A percentile compares a stretch with the other conserved stretches of the same genome.
Conservation (phyloP, 2,329 filamentous ascomycete genomes). For the Samsoniella hepiali region DNA sequence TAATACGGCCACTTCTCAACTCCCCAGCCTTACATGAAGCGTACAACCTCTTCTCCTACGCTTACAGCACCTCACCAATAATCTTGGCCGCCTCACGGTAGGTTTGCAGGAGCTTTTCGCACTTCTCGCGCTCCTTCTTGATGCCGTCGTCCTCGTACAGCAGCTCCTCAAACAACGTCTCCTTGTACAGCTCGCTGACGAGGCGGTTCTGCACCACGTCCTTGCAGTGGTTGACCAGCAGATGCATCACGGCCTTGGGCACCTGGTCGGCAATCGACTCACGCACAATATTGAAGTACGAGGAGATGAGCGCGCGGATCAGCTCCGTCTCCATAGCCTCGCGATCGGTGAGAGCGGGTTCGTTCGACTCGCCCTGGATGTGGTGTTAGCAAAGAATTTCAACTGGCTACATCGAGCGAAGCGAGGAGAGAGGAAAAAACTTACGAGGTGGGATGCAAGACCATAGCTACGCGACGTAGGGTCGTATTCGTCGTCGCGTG, state of each 20-base stretch:
- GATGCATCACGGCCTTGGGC: conserved; percentile 97
- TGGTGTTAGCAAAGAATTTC: conserved; percentile 23
- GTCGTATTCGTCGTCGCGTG: conserved; percentile 43
- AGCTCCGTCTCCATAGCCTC: conserved; percentile 97
- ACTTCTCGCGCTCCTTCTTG: conserved; percentile 97
- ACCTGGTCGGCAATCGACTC: conserved; percentile 99
- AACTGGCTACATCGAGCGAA: background rate
- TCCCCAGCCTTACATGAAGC: no score
- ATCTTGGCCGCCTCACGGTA: conserved; percentile 98
- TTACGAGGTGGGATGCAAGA: conserved; percentile 57
- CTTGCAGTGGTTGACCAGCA: conserved; percentile 97
- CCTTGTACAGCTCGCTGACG: conserved; percentile 93
- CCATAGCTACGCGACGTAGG: conserved; percentile 38
- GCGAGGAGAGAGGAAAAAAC: conserved; percentile 30
- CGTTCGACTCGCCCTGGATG: conserved; percentile 56
- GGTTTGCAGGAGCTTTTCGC: conserved; percentile 89
- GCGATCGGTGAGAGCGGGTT: conserved; percentile 88
- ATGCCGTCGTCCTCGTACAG: conserved; percentile 97
- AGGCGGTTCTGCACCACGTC: conserved; percentile 96
- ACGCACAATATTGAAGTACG: conserved; percentile 98
- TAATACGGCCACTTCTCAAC: background rate
- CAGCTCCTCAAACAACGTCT: conserved; percentile 84
- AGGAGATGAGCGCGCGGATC: conserved; percentile 92
- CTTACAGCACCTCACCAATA: conserved; percentile 86
- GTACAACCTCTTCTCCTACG: background rate